Evolutionary conservation across 116 monocot species (phyloP).

Genomic region (Trichopus zeylanicus): DNA sequence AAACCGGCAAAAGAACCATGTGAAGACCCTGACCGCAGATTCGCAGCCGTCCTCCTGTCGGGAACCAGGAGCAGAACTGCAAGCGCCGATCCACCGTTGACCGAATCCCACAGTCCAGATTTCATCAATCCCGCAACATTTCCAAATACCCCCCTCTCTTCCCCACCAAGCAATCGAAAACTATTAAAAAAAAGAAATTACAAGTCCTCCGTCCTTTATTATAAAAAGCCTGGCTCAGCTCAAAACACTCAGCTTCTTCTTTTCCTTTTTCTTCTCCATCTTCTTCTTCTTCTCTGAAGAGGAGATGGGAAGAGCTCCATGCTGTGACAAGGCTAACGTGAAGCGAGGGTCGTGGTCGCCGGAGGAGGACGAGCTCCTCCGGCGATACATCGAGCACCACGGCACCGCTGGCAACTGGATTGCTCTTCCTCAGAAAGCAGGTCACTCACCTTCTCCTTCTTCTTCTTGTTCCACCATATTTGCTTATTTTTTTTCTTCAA

Average conservation of each 20-base stretch:
- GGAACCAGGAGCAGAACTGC: too few relatives aligned
- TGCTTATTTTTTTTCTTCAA: not conserved
- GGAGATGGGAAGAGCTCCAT: constrained; percentile 31
- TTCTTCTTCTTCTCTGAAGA: not conserved
- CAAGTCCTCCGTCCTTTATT: not conserved
- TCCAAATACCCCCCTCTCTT: too few relatives aligned
- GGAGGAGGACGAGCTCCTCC: constrained; percentile 23
- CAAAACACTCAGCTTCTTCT: not conserved
- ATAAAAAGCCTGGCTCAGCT: too few relatives aligned
- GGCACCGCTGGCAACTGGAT: constrained; percentile 35
- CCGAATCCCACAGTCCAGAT: too few relatives aligned
- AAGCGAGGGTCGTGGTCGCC: constrained; percentile 42
- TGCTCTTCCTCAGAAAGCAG: constrained; percentile 33
- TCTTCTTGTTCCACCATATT: not conserved
- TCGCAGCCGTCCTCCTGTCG: too few relatives aligned
- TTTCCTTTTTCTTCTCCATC: not conserved
- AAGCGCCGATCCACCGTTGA: too few relatives aligned
- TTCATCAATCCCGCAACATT: too few relatives aligned
- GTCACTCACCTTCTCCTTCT: not conserved
- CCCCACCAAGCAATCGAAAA: too few relatives aligned
- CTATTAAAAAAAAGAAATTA: not conserved
- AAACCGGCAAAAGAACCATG: not conserved
- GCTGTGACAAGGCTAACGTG: constrained; percentile 30
- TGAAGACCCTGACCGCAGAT: not conserved
- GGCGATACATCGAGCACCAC: constrained; percentile 16